phyloP scores from a whole-genome alignment of 352 stramenopile species.

The Phytopythium kandeliae region DNA sequence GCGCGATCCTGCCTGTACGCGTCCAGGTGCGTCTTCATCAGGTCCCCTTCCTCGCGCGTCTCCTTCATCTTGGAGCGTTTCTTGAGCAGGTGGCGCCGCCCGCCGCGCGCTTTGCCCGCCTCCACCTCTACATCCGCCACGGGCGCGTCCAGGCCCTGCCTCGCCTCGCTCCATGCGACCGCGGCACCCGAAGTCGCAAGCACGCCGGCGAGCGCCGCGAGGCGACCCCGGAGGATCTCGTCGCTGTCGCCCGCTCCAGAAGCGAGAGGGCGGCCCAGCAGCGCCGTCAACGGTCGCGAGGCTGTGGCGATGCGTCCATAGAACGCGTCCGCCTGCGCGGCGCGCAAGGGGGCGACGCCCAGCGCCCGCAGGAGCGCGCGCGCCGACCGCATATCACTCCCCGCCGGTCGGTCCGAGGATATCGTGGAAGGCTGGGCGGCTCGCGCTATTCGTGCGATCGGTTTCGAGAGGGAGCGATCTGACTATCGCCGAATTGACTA shows the following conservation, averaged over 20 bases:
- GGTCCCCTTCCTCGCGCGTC: constrained; percentile 53
- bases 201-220: neutral
- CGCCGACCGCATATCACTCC: constrained; percentile 3
- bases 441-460: neutral
- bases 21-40: constrained; percentile 64
- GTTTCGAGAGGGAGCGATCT: too few species aligned
- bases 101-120: constrained; percentile 13
- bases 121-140: constrained; percentile 1
- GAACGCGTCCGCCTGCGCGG: neutral
- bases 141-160: neutral
- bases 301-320: neutral
- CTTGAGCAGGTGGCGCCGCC: constrained; percentile 46
- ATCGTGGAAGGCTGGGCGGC: too few species aligned
- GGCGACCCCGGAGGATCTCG: neutral
- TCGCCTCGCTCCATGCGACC: neutral
- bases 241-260: neutral
- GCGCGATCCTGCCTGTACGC: constrained; percentile 45
- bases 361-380: constrained; percentile 7
- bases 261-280: neutral
- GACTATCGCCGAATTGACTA: neutral
- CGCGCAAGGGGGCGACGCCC: neutral
- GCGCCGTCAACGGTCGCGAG: neutral
- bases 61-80: constrained; percentile 51
- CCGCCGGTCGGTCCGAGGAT: too few species aligned
- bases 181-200: neutral